Conservation (phyloP, 1,284 basidiomycete genomes). For the Ceratorhiza oryzae-sativae region DNA sequence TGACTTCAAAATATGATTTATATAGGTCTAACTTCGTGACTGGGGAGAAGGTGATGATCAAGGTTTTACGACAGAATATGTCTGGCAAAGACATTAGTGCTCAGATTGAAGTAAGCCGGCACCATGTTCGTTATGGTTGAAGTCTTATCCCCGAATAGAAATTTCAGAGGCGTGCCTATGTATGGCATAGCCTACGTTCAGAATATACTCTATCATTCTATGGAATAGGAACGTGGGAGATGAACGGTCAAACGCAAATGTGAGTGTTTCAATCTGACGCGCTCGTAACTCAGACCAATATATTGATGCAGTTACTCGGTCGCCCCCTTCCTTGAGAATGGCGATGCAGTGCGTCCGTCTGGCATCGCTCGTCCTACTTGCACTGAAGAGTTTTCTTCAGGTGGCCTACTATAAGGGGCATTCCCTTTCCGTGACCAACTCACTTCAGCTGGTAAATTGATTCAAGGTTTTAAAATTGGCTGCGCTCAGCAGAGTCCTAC, state of each 20-base stretch:
- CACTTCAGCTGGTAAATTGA: background rate
- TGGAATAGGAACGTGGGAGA: background rate
- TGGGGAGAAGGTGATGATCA: background rate
- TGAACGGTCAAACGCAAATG: background rate
- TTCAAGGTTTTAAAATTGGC: no score
- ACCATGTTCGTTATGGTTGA: background rate
- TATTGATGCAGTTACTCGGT: background rate
- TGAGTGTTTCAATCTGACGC: background rate
- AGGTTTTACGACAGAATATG: background rate
- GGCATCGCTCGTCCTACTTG: background rate
- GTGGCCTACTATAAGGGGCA: background rate
- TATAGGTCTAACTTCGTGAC: background rate
- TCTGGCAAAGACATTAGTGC: background rate
- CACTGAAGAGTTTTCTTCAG: background rate
- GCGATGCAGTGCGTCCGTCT: background rate
- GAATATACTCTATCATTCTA: constrained; percentile 7
- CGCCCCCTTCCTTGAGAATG: background rate
- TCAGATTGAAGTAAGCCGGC: background rate
- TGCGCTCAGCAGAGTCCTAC: no score
- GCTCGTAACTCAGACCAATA: background rate
- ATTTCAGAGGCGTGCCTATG: background rate
- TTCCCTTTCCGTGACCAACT: background rate
- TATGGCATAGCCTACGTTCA: background rate
- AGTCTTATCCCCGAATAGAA: background rate
- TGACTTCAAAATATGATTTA: constrained; percentile 5